These are phyloP conservation scores for Aspergillus pseudonomiae DNA, from an alignment of 2,329 filamentous ascomycete genomes.

Conservation along the genomic window DNA sequence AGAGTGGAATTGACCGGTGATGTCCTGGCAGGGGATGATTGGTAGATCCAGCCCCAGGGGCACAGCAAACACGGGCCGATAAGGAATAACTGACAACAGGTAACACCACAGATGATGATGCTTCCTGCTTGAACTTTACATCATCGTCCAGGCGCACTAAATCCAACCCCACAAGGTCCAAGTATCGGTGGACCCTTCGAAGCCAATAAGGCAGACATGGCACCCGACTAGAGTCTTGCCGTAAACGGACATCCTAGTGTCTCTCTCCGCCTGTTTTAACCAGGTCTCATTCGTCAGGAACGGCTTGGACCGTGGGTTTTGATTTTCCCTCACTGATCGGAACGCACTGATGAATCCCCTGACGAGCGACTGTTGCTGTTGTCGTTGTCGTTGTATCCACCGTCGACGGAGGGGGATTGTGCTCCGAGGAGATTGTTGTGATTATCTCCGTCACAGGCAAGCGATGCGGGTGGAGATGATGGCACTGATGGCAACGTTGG, in stretches of 20 bases:
- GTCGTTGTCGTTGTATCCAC: background rate
- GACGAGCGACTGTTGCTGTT: background rate
- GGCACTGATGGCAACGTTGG: background rate
- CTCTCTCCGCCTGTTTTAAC: background rate
- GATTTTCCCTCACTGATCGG: background rate
- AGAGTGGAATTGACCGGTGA: background rate
- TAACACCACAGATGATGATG: background rate
- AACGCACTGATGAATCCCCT: background rate
- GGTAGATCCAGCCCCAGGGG: slow-evolving; percentile 1
- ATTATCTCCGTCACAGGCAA: background rate
- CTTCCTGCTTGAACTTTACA: background rate
- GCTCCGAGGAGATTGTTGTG: background rate
- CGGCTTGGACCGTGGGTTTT: background rate
- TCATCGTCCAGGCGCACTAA: slow-evolving; percentile 1
- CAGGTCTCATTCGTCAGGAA: background rate
- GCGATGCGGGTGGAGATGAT: background rate
- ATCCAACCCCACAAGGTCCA: background rate
- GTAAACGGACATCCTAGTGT: background rate
- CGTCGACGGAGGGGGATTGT: background rate
- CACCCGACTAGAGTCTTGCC: background rate
- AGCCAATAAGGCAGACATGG: background rate
- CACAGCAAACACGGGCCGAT: slow-evolving; percentile 11
- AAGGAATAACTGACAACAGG: slow-evolving; percentile 2
- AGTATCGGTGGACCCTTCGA: background rate
- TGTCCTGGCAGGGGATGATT: background rate